These are phyloP conservation scores for Aspergillus funiculosus DNA, from an alignment of 495 filamentous ascomycete species.

Conservation along the genomic window DNA sequence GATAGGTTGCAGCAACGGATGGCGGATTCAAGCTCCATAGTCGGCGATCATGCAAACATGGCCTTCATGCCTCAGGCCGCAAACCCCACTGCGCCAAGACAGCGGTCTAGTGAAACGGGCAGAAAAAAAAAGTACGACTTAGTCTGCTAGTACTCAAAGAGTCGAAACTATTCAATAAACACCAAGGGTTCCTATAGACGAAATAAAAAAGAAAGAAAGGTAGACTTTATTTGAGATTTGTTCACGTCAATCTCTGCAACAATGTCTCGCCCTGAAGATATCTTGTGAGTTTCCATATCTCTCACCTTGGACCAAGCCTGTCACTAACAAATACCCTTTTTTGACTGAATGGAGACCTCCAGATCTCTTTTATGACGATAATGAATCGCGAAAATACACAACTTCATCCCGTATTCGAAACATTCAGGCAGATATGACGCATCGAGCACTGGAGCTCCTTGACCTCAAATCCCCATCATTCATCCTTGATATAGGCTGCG, in stretches of 20 bases:
- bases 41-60: conserved; percentile 4
- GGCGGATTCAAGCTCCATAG: conserved; percentile 3
- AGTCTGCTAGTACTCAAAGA: background rate
- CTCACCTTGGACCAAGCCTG: background rate
- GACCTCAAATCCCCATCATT: conserved; percentile 71
- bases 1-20: background rate
- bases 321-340: background rate
- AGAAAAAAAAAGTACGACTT: conserved; percentile 6
- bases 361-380: conserved; percentile 95
- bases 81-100: conserved; percentile 16
- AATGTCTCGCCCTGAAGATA: conserved; percentile 95
- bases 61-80: conserved; percentile 26
- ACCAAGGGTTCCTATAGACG: no score
- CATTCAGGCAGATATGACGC: conserved; percentile 91
- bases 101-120: background rate
- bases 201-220: no score
- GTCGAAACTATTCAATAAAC: no score
- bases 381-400: conserved; percentile 95
- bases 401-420: conserved; percentile 90
- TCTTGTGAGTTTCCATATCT: conserved; percentile 52
- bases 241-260: conserved; percentile 1
- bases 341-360: conserved; percentile 55
- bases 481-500: conserved; percentile 93
- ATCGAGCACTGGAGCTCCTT: conserved; percentile 86
- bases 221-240: no score